Percentiles rank a stretch among this genome's conserved stretches.
Conservation (phyloP, 2,329 filamentous ascomycete genomes). For the Pestalotiopsis sp. region DNA sequence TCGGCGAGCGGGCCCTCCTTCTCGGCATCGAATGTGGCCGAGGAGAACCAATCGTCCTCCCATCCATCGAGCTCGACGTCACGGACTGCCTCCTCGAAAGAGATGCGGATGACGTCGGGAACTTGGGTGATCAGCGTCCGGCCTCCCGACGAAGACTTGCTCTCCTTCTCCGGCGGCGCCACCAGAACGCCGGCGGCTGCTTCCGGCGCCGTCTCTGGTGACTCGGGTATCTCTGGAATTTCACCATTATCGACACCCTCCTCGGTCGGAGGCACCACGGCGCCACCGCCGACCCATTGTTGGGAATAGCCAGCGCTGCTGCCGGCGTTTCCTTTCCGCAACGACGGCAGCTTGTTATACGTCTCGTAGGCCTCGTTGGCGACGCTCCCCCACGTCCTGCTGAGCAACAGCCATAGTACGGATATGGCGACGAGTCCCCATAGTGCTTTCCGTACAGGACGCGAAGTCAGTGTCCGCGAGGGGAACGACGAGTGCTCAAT, state of each 20-base stretch:
- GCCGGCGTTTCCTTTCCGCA: conserved; percentile 17
- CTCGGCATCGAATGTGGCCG: conserved; percentile 33
- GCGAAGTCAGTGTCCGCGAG: conserved; percentile 20
- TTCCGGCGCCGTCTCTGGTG: neutral
- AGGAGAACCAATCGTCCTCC: conserved; percentile 44
- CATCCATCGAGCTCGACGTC: conserved; percentile 41
- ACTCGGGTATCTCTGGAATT: neutral
- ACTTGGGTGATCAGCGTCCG: conserved; percentile 24
- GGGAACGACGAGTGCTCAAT: conserved; percentile 22
- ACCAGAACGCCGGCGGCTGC: neutral
- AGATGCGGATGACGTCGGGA: conserved; percentile 42
- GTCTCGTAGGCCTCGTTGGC: conserved; percentile 11
- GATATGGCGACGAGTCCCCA: conserved; percentile 18
- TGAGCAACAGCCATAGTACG: conserved; percentile 21
- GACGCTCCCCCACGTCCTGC: conserved; percentile 18
- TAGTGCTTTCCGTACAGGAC: conserved; percentile 25
- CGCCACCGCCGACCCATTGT: conserved; percentile 27
- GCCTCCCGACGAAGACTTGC: neutral
- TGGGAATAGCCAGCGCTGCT: conserved; percentile 17
- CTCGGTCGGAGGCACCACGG: conserved; percentile 17
- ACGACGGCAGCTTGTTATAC: conserved; percentile 24
- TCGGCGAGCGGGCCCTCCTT: conserved; percentile 35
- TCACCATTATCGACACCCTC: conserved; percentile 9
- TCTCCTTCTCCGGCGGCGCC: conserved; percentile 12
- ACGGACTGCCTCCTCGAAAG: conserved; percentile 39